Evolutionary conservation across 2,329 filamentous ascomycete species (phyloP).

Genomic region (Pochonia chlamydosporia): DNA sequence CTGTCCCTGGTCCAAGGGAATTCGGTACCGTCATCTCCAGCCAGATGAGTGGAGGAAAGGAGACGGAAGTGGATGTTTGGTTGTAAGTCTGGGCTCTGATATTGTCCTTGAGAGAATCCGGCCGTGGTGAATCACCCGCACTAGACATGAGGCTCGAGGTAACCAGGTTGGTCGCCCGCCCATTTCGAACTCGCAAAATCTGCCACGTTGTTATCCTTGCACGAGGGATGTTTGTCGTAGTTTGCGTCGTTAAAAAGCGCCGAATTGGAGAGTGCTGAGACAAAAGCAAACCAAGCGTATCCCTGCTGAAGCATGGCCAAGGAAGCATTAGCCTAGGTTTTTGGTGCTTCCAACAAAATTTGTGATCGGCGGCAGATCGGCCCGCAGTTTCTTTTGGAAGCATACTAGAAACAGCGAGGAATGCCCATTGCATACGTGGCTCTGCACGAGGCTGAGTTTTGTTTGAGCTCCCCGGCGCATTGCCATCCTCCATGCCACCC

Average conservation of each 20-base stretch:
- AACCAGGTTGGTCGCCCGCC: no score
- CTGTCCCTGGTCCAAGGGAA: no score
- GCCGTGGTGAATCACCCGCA: no score
- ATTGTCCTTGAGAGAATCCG: no score
- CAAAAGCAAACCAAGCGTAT: not conserved
- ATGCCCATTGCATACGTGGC: not conserved
- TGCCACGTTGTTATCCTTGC: not conserved
- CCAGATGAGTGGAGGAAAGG: no score
- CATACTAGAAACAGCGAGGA: not conserved
- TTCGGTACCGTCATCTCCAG: no score
- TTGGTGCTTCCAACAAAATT: not conserved
- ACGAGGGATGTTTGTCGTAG: not conserved
- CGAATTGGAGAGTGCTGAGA: not conserved
- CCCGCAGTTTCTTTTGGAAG: not conserved
- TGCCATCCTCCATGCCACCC: no score
- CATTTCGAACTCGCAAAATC: no score
- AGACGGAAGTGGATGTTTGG: no score
- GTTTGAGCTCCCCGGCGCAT: no score
- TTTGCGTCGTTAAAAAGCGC: not conserved
- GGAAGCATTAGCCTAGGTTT: not conserved
- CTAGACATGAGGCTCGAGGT: no score
- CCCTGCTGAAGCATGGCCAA: not conserved
- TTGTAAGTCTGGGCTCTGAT: no score
- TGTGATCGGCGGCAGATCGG: not conserved
- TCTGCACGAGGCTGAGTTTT: not conserved